phyloP scores from a whole-genome alignment of 2,329 filamentous ascomycete genomes.

The Nakataea oryzae region DNA sequence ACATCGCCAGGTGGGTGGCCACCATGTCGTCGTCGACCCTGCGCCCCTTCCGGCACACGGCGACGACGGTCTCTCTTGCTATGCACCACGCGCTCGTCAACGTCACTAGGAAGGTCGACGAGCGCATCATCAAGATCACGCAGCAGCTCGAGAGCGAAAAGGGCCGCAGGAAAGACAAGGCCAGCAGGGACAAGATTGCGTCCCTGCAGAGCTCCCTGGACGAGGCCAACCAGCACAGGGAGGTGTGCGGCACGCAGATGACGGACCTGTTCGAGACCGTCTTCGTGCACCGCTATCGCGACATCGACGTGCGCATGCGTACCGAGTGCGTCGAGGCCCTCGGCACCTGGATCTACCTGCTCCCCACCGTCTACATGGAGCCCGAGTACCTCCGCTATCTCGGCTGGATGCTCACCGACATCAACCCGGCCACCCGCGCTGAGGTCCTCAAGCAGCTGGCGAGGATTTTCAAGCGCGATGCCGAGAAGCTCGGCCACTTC shows the following conservation, averaged over 20 bases:
- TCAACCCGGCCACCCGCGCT: slow-evolving; percentile 60
- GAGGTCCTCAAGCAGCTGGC: slow-evolving; percentile 79
- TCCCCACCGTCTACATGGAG: slow-evolving; percentile 84
- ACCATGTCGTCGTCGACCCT: slow-evolving; percentile 83
- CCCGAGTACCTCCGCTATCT: slow-evolving; percentile 85
- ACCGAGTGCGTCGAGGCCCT: slow-evolving; percentile 81
- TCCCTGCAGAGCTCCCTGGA: slow-evolving; percentile 64
- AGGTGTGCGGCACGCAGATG: slow-evolving; percentile 60
- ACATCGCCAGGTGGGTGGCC: slow-evolving; percentile 79
- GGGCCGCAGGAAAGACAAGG: slow-evolving; percentile 39
- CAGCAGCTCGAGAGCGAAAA: slow-evolving; percentile 72
- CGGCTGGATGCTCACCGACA: slow-evolving; percentile 90
- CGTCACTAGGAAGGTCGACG: slow-evolving; percentile 31
- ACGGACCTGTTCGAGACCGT: slow-evolving; percentile 85
- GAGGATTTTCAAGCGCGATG: slow-evolving; percentile 68
- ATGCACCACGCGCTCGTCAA: slow-evolving; percentile 64
- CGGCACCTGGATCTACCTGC: slow-evolving; percentile 75
- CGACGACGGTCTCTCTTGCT: slow-evolving; percentile 72
- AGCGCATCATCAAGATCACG: slow-evolving; percentile 61
- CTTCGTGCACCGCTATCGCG: slow-evolving; percentile 91
- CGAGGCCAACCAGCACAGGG: slow-evolving; percentile 59
- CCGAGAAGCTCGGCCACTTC: slow-evolving; percentile 80
- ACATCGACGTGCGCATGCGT: slow-evolving; percentile 82
- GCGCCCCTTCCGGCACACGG: slow-evolving; percentile 87
- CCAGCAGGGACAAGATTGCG: slow-evolving; percentile 66